These are phyloP conservation scores for Colletotrichum caudatum DNA, from an alignment of 2,329 filamentous ascomycete species.

Conservation along the genomic window DNA sequence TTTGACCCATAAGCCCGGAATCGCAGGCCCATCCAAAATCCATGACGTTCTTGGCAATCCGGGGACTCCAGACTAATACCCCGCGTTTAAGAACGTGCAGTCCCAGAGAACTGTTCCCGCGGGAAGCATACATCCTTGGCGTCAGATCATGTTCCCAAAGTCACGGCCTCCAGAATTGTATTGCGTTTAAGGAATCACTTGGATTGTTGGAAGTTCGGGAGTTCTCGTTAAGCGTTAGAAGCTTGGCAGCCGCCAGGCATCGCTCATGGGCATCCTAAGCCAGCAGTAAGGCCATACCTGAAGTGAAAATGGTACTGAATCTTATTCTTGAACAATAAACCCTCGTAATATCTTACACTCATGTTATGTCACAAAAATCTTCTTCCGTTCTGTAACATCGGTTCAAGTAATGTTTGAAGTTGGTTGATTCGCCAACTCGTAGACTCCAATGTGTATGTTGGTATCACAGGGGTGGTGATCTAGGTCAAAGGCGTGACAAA, in stretches of 20 bases:
- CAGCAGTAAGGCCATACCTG: background rate
- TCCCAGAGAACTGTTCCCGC: constrained; percentile 4
- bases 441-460: background rate
- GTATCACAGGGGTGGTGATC: too few species aligned
- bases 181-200: background rate
- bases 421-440: background rate
- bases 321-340: background rate
- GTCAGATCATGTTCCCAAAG: background rate
- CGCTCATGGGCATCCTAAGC: background rate
- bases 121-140: background rate
- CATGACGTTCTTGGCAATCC: constrained; percentile 24
- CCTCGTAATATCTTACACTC: background rate
- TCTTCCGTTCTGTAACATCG: background rate
- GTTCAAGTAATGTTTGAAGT: background rate
- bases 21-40: background rate
- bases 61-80: constrained; percentile 35
- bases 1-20: background rate
- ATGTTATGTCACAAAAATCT: background rate
- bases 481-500: too few species aligned
- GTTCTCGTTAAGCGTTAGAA: background rate
- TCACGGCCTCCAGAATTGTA: background rate
- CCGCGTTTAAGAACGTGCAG: constrained; percentile 18
- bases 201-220: background rate
- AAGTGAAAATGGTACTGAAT: background rate
- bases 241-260: background rate